Conservation (phyloP, 805 yeast species). For the Zygotorulaspora danielsina region DNA sequence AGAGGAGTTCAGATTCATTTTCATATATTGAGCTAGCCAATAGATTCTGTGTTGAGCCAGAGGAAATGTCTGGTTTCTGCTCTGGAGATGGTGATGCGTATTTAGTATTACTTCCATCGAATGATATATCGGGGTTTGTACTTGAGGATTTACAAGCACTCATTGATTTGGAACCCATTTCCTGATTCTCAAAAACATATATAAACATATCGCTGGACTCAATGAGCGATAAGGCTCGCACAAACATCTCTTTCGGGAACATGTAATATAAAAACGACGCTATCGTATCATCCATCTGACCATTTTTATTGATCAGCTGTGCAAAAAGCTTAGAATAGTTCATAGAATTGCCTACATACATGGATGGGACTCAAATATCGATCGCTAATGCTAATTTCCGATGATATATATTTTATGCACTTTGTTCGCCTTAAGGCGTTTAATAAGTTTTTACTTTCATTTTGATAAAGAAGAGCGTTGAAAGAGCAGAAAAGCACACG, state of each 20-base stretch:
- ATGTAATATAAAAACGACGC: conserved; percentile 32
- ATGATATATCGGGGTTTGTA: conserved; percentile 8
- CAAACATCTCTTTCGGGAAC: conserved; percentile 33
- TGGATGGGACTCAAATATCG: not conserved
- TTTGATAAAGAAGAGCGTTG: too few species aligned
- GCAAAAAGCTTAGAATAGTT: conserved; percentile 25
- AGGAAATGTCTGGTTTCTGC: not conserved
- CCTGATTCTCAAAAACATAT: conserved; percentile 22
- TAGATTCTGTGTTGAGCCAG: conserved; percentile 1
- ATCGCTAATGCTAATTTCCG: too few species aligned
- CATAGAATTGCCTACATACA: conserved; percentile 10
- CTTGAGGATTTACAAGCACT: conserved; percentile 3
- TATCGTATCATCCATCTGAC: conserved; percentile 28
- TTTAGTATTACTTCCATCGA: not conserved
- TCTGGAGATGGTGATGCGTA: not conserved
- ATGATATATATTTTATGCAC: too few species aligned
- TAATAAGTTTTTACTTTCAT: too few species aligned
- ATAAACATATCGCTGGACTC: conserved; percentile 36
- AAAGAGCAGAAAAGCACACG: too few species aligned
- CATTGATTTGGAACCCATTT: not conserved
- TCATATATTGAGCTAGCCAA: conserved; percentile 15
- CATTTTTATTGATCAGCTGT: conserved; percentile 19
- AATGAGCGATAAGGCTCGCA: conserved; percentile 33
- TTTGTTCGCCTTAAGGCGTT: too few species aligned
- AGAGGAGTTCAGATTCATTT: conserved; percentile 13